Evolutionary conservation across 2,329 filamentous ascomycete species (phyloP).

Genomic region (Cucurbitaria berberidis): DNA sequence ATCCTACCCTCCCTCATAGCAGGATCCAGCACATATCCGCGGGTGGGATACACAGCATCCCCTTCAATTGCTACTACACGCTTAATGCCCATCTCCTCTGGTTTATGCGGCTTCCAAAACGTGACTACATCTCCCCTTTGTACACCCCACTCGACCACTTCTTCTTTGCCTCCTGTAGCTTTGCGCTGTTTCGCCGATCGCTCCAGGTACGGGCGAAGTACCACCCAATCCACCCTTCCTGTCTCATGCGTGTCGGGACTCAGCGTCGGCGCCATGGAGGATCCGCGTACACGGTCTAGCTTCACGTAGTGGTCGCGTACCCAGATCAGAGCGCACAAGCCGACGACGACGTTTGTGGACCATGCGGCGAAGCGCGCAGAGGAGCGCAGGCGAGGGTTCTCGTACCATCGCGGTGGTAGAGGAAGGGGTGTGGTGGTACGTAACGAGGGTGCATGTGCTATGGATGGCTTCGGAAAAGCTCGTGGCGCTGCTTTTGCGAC

Average conservation of each 20-base stretch:
- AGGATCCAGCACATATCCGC: slow-evolving; percentile 55
- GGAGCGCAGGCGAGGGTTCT: slow-evolving; percentile 8
- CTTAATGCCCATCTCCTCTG: slow-evolving; percentile 76
- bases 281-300: slow-evolving; percentile 47
- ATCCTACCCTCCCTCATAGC: slow-evolving; percentile 12
- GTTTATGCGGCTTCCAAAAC: slow-evolving; percentile 65
- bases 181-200: slow-evolving; percentile 21
- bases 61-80: slow-evolving; percentile 81
- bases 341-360: slow-evolving; percentile 21
- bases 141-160: slow-evolving; percentile 25
- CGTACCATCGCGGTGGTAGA: slow-evolving; percentile 12
- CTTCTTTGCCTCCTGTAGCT: slow-evolving; percentile 7
- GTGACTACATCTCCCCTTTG: slow-evolving; percentile 54
- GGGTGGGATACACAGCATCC: slow-evolving; percentile 66
- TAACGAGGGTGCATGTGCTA: slow-evolving; percentile 1
- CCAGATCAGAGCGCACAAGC: slow-evolving; percentile 26
- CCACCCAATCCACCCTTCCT: slow-evolving; percentile 47
- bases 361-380: slow-evolving; percentile 15
- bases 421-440: slow-evolving; percentile 2
- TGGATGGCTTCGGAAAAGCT: slow-evolving; percentile 6
- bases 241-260: slow-evolving; percentile 50
- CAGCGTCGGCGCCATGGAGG: slow-evolving; percentile 55
- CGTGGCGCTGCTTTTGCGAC: slow-evolving; percentile 3
- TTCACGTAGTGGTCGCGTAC: slow-evolving; percentile 52
- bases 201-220: slow-evolving; percentile 39